Base-by-base conservation (phyloP, 345 rosid genomes). In the Populus simonii region DNA sequence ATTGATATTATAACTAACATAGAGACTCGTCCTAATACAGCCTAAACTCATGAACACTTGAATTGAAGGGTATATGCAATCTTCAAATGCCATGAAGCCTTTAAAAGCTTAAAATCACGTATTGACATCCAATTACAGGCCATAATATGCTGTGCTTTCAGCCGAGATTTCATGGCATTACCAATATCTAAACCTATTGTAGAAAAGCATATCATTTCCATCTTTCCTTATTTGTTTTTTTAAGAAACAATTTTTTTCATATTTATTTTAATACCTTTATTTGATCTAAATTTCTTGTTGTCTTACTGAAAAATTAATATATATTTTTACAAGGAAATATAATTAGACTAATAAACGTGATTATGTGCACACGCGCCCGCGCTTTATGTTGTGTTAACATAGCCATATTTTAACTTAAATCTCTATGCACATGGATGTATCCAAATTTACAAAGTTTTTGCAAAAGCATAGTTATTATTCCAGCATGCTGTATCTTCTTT, bases 351-450 rank as follows among this genome's bases (percentile, higher is more conserved):
- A 18, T 53, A 53, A 53, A 8, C 2, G 20, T 53, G 20, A 53
- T 53, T 20, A 2, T 20, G 2, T 8, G 6, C n/a, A 6, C 22
- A 2, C 0, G 0, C 8, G 0, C 25, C 0, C 8, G 18, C 8
- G 17, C 7, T 53, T 53, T 53, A 53, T 18, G 0, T 20, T 4
- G 59, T 53, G 59, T 18, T 53, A 53, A 20, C n/a, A 53, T 53
- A 53, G 59, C 59, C n/a, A 6, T 53, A 53, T 18, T 53, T 18
- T 53, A 53, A 18, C n/a, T 51, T 51, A 51, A 49, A 51, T 18
- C 20, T 0, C 59, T 51, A 6, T 51, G 7, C 59, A 1, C 59
- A 7, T 53, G n/a, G 9, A 53, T 20, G 0, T 53, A 53, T 20
- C 6, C 59, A 53, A 20, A 18, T 53, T 39, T 39, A 39, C 43